Evolutionary conservation across 129 eudicot genomes (phyloP).

Genomic region (Chrysanthemum lavandulifolium): DNA sequence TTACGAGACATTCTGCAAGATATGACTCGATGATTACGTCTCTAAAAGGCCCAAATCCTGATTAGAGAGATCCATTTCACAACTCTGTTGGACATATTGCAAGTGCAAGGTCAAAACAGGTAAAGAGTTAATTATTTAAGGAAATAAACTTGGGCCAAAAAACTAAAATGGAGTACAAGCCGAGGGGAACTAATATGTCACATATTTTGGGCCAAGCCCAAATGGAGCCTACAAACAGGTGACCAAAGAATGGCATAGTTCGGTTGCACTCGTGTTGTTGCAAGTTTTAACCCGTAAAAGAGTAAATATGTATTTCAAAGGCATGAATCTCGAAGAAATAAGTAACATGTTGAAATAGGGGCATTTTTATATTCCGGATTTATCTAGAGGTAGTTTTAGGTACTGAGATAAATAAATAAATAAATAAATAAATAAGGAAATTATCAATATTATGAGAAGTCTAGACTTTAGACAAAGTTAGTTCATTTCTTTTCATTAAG

Average conservation of each 20-base stretch:
- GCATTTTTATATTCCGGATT: not conserved
- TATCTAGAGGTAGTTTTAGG: constrained; percentile 1
- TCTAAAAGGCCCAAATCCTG: too few species aligned
- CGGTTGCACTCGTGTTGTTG: not conserved
- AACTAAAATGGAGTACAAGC: not conserved
- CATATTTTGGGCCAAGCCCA: not conserved
- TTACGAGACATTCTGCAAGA: too few species aligned
- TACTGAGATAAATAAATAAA: not conserved
- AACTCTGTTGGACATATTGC: not conserved
- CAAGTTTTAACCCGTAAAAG: not conserved
- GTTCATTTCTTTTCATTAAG: not conserved
- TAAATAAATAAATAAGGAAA: not conserved
- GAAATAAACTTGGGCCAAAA: not conserved
- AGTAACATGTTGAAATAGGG: not conserved
- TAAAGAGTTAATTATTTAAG: not conserved
- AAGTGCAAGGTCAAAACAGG: not conserved
- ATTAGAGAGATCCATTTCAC: not conserved
- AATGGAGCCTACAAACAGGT: not conserved
- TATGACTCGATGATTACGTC: too few species aligned
- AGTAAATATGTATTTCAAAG: not conserved
- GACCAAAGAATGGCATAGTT: not conserved
- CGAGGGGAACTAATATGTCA: not conserved
- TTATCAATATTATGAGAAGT: not conserved
- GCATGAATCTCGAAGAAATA: not conserved
- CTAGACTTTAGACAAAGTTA: not conserved